These are phyloP conservation scores for Sedum album DNA, from an alignment of 164 flowering plant genomes.

Conservation along the genomic window DNA sequence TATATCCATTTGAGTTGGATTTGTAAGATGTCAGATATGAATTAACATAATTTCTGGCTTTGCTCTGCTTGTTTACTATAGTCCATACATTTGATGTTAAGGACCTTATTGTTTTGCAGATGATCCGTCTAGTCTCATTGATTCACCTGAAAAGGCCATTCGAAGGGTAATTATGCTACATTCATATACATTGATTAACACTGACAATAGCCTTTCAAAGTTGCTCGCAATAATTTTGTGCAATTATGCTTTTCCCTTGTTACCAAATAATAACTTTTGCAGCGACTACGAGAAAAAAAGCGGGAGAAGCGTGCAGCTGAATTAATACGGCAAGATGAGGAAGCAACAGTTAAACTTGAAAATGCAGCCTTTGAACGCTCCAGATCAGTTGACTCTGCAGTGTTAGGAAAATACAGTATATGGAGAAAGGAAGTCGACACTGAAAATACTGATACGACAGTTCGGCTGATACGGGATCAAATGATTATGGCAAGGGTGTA, in stretches of 20 bases:
- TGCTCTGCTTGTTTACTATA: neutral
- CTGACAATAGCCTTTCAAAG: neutral
- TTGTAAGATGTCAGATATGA: too few species aligned
- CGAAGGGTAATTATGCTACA: constrained; percentile 56
- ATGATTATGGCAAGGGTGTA: constrained; percentile 98
- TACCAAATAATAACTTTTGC: constrained; percentile 12
- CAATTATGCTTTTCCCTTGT: neutral
- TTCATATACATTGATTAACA: neutral
- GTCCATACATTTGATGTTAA: neutral
- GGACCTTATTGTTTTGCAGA: constrained; percentile 31
- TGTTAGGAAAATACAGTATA: constrained; percentile 85
- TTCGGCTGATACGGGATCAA: constrained; percentile 88
- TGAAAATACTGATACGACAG: constrained; percentile 80
- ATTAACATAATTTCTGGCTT: too few species aligned
- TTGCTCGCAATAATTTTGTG: neutral
- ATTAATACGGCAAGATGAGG: constrained; percentile 63
- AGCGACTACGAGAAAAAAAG: constrained; percentile 78
- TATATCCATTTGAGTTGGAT: too few species aligned
- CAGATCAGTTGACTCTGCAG: constrained; percentile 84
- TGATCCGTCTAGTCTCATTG: constrained; percentile 33
- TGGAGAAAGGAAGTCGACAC: constrained; percentile 91
- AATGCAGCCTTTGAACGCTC: constrained; percentile 94
- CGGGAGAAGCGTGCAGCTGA: constrained; percentile 74
- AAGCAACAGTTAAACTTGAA: constrained; percentile 67
- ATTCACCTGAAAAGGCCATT: constrained; percentile 44